These are phyloP conservation scores for Rickenella mellea DNA, from an alignment of 768 basidiomycete genomes.

Conservation along the genomic window DNA sequence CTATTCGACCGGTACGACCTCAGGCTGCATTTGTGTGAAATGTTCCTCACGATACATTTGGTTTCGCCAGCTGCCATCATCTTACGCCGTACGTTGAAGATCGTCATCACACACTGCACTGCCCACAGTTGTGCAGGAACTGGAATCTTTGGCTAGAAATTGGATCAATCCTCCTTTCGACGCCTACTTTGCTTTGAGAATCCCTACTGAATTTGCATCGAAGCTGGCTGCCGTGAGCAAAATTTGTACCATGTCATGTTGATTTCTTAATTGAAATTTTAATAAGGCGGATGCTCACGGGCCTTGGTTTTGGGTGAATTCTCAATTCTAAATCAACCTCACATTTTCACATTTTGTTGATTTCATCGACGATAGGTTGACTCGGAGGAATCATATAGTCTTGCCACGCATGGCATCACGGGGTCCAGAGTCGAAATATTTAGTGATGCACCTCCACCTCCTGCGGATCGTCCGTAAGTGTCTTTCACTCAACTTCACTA, in stretches of 20 bases:
- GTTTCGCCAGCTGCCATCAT: slow-evolving; percentile 44
- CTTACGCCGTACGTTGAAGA: background rate
- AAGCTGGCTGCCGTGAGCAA: no score
- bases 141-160: slow-evolving; percentile 69
- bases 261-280: no score
- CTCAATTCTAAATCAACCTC: no score
- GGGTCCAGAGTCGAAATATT: slow-evolving; percentile 82
- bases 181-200: no score
- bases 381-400: slow-evolving; percentile 84
- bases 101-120: slow-evolving; percentile 6
- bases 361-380: slow-evolving; percentile 52
- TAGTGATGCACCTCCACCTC: slow-evolving; percentile 75
- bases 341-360: no score
- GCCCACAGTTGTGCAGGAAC: slow-evolving; percentile 52
- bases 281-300: no score
- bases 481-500: no score
- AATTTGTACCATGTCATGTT: no score
- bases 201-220: no score
- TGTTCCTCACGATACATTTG: slow-evolving; percentile 6
- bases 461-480: slow-evolving; percentile 74
- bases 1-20: slow-evolving; percentile 68
- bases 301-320: no score
- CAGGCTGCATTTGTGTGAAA: slow-evolving; percentile 7
- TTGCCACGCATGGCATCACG: slow-evolving; percentile 75
- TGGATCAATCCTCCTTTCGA: slow-evolving; percentile 85